Conservation (phyloP, 2,329 filamentous ascomycete species). For the Tolypocladium paradoxum region DNA sequence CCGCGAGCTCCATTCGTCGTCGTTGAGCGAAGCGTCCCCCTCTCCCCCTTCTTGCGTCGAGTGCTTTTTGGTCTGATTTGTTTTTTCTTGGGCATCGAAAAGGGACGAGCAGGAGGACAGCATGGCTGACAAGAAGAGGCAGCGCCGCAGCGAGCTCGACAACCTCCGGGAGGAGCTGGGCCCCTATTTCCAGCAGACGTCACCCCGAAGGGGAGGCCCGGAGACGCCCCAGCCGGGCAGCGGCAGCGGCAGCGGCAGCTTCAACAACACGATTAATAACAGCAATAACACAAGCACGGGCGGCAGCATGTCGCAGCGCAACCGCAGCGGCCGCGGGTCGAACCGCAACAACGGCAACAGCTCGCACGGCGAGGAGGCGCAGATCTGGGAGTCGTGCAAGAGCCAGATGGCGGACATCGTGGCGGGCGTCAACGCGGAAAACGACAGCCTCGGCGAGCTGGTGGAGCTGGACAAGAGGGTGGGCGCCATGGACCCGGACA, state of each 20-base stretch:
- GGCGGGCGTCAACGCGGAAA: conserved; percentile 29
- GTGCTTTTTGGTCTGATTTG: neutral
- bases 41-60: neutral
- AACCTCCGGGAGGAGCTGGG: conserved; percentile 23
- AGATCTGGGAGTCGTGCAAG: conserved; percentile 32
- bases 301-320: conserved; percentile 30
- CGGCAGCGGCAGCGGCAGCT: conserved; percentile 6
- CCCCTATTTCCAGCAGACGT: conserved; percentile 18
- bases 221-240: conserved; percentile 3
- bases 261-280: conserved; percentile 1
- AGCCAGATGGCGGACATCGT: conserved; percentile 28
- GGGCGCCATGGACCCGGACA: conserved; percentile 26
- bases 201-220: conserved; percentile 12
- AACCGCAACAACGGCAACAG: conserved; percentile 31
- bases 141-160: conserved; percentile 20
- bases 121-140: conserved; percentile 24
- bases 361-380: conserved; percentile 30
- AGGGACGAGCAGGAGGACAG: neutral
- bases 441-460: conserved; percentile 27
- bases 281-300: neutral
- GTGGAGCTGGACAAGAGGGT: conserved; percentile 29
- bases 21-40: neutral
- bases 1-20: neutral
- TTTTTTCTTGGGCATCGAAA: conserved; percentile 1
- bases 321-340: conserved; percentile 32